Evolutionary conservation across 805 yeast genomes (phyloP).

Genomic region (Tetrapisispora nanseiensis): DNA sequence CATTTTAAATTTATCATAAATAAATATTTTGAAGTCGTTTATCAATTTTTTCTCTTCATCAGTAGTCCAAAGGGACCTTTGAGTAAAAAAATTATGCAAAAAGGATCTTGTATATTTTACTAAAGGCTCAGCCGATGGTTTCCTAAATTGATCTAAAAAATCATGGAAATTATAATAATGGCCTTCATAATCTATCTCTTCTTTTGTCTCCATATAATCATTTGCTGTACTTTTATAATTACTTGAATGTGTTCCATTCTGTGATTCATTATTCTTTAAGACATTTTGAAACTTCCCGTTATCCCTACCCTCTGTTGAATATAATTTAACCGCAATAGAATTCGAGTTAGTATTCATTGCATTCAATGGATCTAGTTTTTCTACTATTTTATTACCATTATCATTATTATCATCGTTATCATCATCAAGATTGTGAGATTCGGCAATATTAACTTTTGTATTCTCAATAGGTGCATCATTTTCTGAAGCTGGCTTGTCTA

Average conservation of each 20-base stretch:
- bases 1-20: constrained; percentile 48
- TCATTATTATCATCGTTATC: background rate
- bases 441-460: too few species aligned
- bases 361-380: background rate
- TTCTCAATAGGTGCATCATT: too few species aligned
- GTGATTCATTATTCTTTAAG: too few species aligned
- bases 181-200: background rate
- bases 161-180: constrained; percentile 69
- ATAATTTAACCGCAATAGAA: too few species aligned
- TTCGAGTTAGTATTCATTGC: background rate
- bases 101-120: constrained; percentile 81
- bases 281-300: too few species aligned
- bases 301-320: too few species aligned
- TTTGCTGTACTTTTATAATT: background rate
- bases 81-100: constrained; percentile 51
- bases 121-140: constrained; percentile 76
- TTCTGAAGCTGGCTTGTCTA: background rate
- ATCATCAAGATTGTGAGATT: background rate
- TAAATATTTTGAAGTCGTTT: constrained; percentile 65
- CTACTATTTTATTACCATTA: background rate
- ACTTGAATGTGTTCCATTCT: too few species aligned
- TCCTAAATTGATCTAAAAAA: constrained; percentile 62
- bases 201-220: background rate
- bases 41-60: constrained; percentile 72
- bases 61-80: constrained; percentile 57